A percentile compares a stretch with the other conserved stretches of the same genome.
phyloP scores from a whole-genome alignment of 2,329 filamentous ascomycete species.

The Stylonectria norvegica region DNA sequence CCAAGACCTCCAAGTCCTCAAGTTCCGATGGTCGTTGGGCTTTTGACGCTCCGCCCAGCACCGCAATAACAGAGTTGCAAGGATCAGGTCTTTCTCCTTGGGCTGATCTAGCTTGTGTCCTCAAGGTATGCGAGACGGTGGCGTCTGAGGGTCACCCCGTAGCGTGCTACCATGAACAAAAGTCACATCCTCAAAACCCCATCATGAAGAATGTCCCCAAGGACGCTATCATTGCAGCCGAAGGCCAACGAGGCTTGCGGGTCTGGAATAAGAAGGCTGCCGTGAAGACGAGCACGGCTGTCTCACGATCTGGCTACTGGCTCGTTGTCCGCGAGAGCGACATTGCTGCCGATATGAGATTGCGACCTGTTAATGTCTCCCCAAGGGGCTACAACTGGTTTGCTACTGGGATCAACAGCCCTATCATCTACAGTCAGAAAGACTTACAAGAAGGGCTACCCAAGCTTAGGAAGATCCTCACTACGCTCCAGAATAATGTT shows the following conservation, averaged over 20 bases:
- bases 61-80: slow-evolving; percentile 1
- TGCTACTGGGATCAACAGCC: slow-evolving; percentile 26
- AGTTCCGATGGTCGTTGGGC: slow-evolving; percentile 14
- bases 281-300: background rate
- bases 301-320: slow-evolving; percentile 17
- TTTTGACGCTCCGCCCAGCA: slow-evolving; percentile 6
- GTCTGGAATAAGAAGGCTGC: slow-evolving; percentile 17
- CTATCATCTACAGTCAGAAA: slow-evolving; percentile 15
- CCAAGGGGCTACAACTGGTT: slow-evolving; percentile 22
- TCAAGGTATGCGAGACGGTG: slow-evolving; percentile 22
- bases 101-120: slow-evolving; percentile 5
- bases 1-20: slow-evolving; percentile 3
- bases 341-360: slow-evolving; percentile 17
- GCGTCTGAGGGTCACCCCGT: slow-evolving; percentile 17
- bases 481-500: slow-evolving; percentile 14
- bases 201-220: slow-evolving; percentile 6
- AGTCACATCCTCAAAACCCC: slow-evolving; percentile 2
- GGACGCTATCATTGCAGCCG: slow-evolving; percentile 4
- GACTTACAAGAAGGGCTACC: slow-evolving; percentile 21
- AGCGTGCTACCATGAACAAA: slow-evolving; percentile 12
- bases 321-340: slow-evolving; percentile 20
- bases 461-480: slow-evolving; percentile 17
- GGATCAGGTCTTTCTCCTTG: slow-evolving; percentile 1
- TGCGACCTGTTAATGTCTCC: slow-evolving; percentile 13
- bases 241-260: slow-evolving; percentile 12